Percentiles rank a stretch among this genome's conserved stretches.
Conservation (phyloP, 805 yeast genomes). For the Metschnikowia anglica region DNA sequence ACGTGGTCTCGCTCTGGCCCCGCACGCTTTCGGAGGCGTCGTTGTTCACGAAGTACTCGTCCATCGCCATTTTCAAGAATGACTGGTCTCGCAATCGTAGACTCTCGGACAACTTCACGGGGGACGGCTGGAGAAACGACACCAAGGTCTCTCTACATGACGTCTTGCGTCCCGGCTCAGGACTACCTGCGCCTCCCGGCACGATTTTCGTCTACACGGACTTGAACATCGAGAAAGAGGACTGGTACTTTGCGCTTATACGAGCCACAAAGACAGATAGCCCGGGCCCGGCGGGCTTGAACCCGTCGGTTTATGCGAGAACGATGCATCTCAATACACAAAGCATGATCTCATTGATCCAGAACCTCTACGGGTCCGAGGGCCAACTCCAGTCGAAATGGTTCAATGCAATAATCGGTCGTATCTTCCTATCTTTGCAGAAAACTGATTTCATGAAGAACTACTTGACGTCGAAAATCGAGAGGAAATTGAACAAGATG, state of each 20-base stretch:
- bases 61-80: conserved; percentile 68
- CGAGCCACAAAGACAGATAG: conserved; percentile 59
- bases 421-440: conserved; percentile 75
- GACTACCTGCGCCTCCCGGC: conserved; percentile 36
- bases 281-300: conserved; percentile 17
- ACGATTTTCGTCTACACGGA: conserved; percentile 69
- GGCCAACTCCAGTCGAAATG: conserved; percentile 83
- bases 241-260: conserved; percentile 86
- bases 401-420: conserved; percentile 85
- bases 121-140: conserved; percentile 7
- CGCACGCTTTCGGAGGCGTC: conserved; percentile 69
- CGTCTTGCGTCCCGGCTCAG: conserved; percentile 23
- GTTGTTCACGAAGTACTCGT: conserved; percentile 74
- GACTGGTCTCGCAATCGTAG: conserved; percentile 30
- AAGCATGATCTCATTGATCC: conserved; percentile 72
- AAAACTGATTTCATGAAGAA: conserved; percentile 65
- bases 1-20: conserved; percentile 84
- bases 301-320: conserved; percentile 64
- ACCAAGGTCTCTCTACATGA: conserved; percentile 26
- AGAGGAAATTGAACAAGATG: conserved; percentile 71
- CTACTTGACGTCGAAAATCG: conserved; percentile 56
- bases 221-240: conserved; percentile 81
- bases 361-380: conserved; percentile 75
- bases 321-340: conserved; percentile 70
- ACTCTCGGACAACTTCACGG: conserved; percentile 20